Conservation (phyloP, 2,329 filamentous ascomycete genomes). For the Sarocladium kiliense region DNA sequence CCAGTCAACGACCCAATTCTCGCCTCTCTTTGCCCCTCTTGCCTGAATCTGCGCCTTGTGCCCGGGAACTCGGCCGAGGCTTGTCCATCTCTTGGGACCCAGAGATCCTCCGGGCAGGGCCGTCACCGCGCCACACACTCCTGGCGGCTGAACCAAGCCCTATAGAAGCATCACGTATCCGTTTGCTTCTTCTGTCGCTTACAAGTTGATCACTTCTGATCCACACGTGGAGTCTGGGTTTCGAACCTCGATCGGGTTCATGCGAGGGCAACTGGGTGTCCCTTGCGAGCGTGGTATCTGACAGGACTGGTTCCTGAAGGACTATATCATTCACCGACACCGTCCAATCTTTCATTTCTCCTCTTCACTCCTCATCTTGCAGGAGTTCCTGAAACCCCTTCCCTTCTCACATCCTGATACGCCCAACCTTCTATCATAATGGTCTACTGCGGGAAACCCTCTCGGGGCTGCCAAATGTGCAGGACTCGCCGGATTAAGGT, state of each 20-base stretch:
- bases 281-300: slow-evolving; percentile 1
- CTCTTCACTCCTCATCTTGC: too few relatives aligned
- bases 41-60: not conserved
- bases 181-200: slow-evolving; percentile 4
- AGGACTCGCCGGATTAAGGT: slow-evolving; percentile 70
- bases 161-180: not conserved
- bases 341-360: not conserved
- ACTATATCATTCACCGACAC: not conserved
- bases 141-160: not conserved
- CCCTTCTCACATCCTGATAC: not conserved
- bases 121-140: not conserved
- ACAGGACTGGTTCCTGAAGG: not conserved
- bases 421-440: slow-evolving; percentile 30
- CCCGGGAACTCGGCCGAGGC: not conserved
- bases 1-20: not conserved
- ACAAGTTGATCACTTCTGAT: not conserved
- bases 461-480: slow-evolving; percentile 69
- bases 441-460: slow-evolving; percentile 64
- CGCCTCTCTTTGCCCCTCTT: not conserved
- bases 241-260: slow-evolving; percentile 5
- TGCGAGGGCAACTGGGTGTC: slow-evolving; percentile 2
- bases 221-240: slow-evolving; percentile 4
- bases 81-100: not conserved
- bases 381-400: not conserved
- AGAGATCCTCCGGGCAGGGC: not conserved